Percentiles rank a stretch among this genome's conserved stretches.
These are phyloP conservation scores for Metarhizium sp. DNA, from an alignment of 2,329 filamentous ascomycete species.

Conservation along the genomic window DNA sequence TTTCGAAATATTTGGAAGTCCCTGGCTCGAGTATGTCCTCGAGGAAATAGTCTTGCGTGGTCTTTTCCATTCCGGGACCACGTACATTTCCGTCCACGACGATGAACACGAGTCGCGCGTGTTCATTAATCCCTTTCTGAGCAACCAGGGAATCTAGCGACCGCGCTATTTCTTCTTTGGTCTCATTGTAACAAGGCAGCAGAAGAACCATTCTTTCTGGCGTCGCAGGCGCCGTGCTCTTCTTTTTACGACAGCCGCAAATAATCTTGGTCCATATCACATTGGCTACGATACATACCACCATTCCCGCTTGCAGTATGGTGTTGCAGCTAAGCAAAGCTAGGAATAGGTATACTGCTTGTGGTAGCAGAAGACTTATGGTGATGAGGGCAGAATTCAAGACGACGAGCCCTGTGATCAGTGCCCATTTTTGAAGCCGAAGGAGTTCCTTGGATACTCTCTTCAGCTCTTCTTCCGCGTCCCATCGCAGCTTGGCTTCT, in stretches of 20 bases:
- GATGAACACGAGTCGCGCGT: constrained; percentile 35
- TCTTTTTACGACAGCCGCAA: constrained; percentile 19
- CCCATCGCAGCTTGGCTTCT: constrained; percentile 29
- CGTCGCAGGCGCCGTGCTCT: constrained; percentile 24
- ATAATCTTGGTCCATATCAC: constrained; percentile 20
- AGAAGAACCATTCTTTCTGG: constrained; percentile 35
- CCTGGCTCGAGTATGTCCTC: constrained; percentile 34
- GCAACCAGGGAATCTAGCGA: constrained; percentile 36
- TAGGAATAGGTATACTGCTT: constrained; percentile 34
- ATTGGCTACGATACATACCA: constrained; percentile 25
- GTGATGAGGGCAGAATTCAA: constrained; percentile 28
- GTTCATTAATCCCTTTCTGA: constrained; percentile 31
- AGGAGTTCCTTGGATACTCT: constrained; percentile 27
- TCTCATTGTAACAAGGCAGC: constrained; percentile 42
- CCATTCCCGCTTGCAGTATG: constrained; percentile 31
- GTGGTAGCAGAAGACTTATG: constrained; percentile 25
- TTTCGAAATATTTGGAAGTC: constrained; percentile 24
- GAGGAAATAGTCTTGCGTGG: constrained; percentile 35
- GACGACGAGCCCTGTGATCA: constrained; percentile 23
- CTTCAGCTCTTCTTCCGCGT: constrained; percentile 29
- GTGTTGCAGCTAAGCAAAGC: constrained; percentile 37
- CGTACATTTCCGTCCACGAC: constrained; percentile 38
- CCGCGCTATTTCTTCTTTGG: constrained; percentile 29
- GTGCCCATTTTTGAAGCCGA: constrained; percentile 28
- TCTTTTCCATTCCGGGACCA: constrained; percentile 37